Conservation (phyloP, 225 moss, liverwort and hornwort species). For the Takakia lepidozioides region DNA sequence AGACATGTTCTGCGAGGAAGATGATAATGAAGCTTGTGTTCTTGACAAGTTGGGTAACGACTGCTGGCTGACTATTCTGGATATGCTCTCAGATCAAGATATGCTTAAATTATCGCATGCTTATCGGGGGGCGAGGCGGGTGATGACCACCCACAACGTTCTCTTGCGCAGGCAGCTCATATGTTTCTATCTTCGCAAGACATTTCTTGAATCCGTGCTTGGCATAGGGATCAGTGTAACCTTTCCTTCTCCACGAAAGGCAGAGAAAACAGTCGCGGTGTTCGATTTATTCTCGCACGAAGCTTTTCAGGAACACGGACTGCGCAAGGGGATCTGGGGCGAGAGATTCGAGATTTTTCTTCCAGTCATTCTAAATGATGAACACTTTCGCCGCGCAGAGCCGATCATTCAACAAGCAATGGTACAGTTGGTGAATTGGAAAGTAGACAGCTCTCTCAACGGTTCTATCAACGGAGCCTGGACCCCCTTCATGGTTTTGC, state of each 20-base stretch:
- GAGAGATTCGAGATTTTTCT: conserved; percentile 2
- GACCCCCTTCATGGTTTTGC: too few species aligned
- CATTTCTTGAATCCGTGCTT: conserved; percentile 2
- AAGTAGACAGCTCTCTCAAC: too few species aligned
- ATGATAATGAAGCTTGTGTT: neutral
- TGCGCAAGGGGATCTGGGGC: neutral
- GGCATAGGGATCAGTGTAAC: neutral
- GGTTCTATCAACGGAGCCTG: too few species aligned
- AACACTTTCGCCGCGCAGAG: conserved; percentile 3
- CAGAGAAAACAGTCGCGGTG: neutral
- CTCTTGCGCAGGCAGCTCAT: neutral
- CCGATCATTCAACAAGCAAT: neutral
- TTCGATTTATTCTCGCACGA: conserved; percentile 2
- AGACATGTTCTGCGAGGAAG: too few species aligned
- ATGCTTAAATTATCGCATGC: neutral
- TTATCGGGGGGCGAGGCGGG: neutral
- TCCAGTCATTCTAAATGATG: neutral
- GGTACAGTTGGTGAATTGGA: neutral
- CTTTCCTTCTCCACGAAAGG: too few species aligned
- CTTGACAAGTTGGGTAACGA: neutral
- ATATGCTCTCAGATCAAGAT: conserved; percentile 1
- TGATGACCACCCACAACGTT: neutral
- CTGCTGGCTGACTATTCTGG: conserved; percentile 1
- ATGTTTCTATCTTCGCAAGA: conserved; percentile 2
- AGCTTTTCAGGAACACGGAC: neutral